Base-by-base conservation (phyloP, 441 rosid genomes). In the Eruca vesicaria region DNA sequence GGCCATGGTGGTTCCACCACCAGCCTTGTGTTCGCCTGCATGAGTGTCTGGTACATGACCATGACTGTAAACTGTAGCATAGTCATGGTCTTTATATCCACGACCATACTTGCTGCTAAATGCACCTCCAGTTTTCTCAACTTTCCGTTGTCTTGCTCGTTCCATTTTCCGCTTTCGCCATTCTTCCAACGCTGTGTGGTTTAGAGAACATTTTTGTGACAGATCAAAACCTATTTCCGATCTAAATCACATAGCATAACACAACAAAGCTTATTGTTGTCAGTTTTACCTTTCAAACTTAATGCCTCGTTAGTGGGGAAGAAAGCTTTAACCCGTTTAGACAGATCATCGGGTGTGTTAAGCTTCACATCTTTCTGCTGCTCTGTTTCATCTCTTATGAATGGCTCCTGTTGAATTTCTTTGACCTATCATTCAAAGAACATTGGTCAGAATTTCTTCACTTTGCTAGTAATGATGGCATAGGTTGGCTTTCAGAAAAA, bases 141-240 rank as follows among this genome's bases (percentile, higher is more conserved):
- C 70, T 66, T 81, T 79, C 20, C 92, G 85, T 74, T 76, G 89
- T 78, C 90, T 86, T 1, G 96, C 94, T 57, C 96, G 86, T 70
- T 95, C 97, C 91, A 95, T 89, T 83, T 90, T 95, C 80, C 96
- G 81, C 78, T 87, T 92, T 12, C 95, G 89, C 98, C 99, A 95
- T 79, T 92, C 95, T 81, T 92, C 98, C 36, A 90, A 73, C 71
- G 99, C 98, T 90, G 88, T 11, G 7, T 14, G 7, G 32, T 12
- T 48, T 8, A 35, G 5, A 73, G 6, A 71, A 31, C 74, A 70
- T 41, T 18, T n/a, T 29, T 73, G 29, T 58, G 8, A 77, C 36
- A 59, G 15, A 60, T 52, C 64, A 33, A 57, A 66, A 72, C 58
- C 56, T 45, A 31, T 14, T 52, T 48, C 18, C 43, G 2, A 31